A percentile compares a stretch with the other conserved stretches of the same genome.
These are phyloP conservation scores for Candida andamanensis DNA, from an alignment of 805 yeast species.

Conservation along the genomic window DNA sequence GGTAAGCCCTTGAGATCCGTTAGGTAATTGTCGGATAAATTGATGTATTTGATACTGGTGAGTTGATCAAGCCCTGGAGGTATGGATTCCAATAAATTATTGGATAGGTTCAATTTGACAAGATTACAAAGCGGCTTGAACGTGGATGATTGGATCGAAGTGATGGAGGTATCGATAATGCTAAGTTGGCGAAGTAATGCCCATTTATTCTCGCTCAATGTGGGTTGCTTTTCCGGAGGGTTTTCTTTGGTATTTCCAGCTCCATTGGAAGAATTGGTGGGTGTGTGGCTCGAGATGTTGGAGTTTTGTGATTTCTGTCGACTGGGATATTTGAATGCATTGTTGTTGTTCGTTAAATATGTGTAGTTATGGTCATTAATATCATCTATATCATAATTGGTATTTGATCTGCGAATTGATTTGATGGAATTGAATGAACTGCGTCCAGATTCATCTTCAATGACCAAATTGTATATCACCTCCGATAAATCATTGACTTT, in stretches of 20 bases:
- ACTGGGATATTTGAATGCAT: slow-evolving; percentile 21
- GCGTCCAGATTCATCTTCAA: slow-evolving; percentile 47
- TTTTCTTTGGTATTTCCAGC: slow-evolving; percentile 1
- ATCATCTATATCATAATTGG: slow-evolving; percentile 6
- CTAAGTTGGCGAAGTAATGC: slow-evolving; percentile 37
- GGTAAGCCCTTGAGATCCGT: slow-evolving; percentile 32
- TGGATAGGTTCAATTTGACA: slow-evolving; percentile 51
- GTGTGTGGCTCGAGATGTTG: background rate
- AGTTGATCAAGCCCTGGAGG: slow-evolving; percentile 53
- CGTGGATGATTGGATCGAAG: slow-evolving; percentile 27
- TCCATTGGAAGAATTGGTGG: background rate
- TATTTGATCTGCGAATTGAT: slow-evolving; percentile 6
- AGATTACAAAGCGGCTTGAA: slow-evolving; percentile 37
- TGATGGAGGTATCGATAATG: slow-evolving; percentile 35
- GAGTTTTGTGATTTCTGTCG: slow-evolving; percentile 4
- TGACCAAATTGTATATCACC: slow-evolving; percentile 45
- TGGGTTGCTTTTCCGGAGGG: slow-evolving; percentile 19
- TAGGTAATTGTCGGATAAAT: slow-evolving; percentile 39
- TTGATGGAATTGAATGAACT: slow-evolving; percentile 11
- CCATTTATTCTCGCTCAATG: slow-evolving; percentile 33
- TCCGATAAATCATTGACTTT: slow-evolving; percentile 50
- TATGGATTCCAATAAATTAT: slow-evolving; percentile 43
- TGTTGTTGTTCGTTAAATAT: too few relatives aligned
- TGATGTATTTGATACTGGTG: slow-evolving; percentile 41
- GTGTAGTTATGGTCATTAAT: slow-evolving; percentile 5